Conservation (phyloP, 352 stramenopile species). For the Phytophthora cactorum region DNA sequence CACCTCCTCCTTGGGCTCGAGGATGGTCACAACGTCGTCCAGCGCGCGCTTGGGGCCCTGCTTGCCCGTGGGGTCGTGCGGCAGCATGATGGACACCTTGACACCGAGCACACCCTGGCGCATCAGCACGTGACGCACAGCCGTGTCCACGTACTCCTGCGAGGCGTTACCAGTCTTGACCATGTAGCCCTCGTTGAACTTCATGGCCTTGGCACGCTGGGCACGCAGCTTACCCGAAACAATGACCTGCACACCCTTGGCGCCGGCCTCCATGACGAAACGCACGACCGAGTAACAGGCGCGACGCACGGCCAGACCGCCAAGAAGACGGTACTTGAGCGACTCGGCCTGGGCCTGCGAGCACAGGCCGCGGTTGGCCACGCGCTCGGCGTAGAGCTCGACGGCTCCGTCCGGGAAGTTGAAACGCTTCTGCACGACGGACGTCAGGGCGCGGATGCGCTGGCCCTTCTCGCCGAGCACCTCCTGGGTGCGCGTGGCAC, state of each 20-base stretch:
- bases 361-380: slow-evolving; percentile 98
- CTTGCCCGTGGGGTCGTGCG: slow-evolving; percentile 97
- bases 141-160: slow-evolving; percentile 98
- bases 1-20: slow-evolving; percentile 98
- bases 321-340: slow-evolving; percentile 99
- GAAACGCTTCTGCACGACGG: slow-evolving; percentile 99
- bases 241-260: slow-evolving; percentile 99
- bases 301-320: slow-evolving; percentile 97
- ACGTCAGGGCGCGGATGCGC: slow-evolving; percentile 99
- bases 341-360: slow-evolving; percentile 99
- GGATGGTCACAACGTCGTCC: slow-evolving; percentile 99
- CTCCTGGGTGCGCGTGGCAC: slow-evolving; percentile 98
- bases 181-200: slow-evolving; percentile 99
- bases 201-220: slow-evolving; percentile 99
- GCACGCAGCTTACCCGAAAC: slow-evolving; percentile 99
- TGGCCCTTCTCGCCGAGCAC: slow-evolving; percentile 99
- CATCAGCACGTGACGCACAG: slow-evolving; percentile 99
- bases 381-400: slow-evolving; percentile 99
- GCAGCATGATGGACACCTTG: slow-evolving; percentile 99
- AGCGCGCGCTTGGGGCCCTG: slow-evolving; percentile 97
- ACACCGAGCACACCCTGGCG: slow-evolving; percentile 99
- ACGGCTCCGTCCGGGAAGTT: slow-evolving; percentile 95
- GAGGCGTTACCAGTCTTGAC: slow-evolving; percentile 99
- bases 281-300: slow-evolving; percentile 99
- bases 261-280: slow-evolving; percentile 99